These are phyloP conservation scores for Rhizoctonia solani DNA, from an alignment of 1,284 basidiomycete genomes.

Conservation along the genomic window DNA sequence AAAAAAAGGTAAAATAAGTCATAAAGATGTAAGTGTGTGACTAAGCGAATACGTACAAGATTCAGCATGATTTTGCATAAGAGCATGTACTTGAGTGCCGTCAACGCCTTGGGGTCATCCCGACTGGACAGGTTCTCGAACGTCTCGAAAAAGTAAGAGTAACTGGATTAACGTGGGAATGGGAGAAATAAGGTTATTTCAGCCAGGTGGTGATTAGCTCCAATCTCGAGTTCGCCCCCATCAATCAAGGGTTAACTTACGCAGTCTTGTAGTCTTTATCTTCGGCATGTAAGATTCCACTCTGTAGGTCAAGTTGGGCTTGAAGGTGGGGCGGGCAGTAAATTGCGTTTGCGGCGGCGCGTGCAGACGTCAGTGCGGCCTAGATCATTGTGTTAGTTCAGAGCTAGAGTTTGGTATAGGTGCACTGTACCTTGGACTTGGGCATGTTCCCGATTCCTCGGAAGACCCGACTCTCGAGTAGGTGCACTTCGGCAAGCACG, in stretches of 20 bases:
- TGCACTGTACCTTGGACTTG: constrained; percentile 84
- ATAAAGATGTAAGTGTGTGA: no score
- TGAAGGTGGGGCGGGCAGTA: constrained; percentile 96
- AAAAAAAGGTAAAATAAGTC: no score
- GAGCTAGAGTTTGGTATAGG: background rate
- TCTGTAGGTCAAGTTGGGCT: constrained; percentile 90
- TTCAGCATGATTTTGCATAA: constrained; percentile 98
- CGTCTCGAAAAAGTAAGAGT: constrained; percentile 97
- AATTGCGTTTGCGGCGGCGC: constrained; percentile 95
- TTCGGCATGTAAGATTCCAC: constrained; percentile 90
- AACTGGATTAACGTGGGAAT: constrained; percentile 47
- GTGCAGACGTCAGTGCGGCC: constrained; percentile 89
- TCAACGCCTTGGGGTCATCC: constrained; percentile 77
- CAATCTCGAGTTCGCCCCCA: no score
- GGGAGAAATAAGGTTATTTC: background rate
- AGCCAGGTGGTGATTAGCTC: no score
- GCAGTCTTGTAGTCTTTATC: constrained; percentile 98
- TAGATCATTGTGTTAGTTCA: constrained; percentile 43
- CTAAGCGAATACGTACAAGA: constrained; percentile 61
- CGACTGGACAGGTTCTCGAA: constrained; percentile 78
- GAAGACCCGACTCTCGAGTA: constrained; percentile 90
- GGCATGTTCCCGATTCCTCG: constrained; percentile 89
- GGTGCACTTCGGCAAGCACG: constrained; percentile 94
- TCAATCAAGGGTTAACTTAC: no score
- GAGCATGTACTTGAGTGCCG: constrained; percentile 95